phyloP scores from a whole-genome alignment of 148 eudicot species.

The Drosera capensis region DNA sequence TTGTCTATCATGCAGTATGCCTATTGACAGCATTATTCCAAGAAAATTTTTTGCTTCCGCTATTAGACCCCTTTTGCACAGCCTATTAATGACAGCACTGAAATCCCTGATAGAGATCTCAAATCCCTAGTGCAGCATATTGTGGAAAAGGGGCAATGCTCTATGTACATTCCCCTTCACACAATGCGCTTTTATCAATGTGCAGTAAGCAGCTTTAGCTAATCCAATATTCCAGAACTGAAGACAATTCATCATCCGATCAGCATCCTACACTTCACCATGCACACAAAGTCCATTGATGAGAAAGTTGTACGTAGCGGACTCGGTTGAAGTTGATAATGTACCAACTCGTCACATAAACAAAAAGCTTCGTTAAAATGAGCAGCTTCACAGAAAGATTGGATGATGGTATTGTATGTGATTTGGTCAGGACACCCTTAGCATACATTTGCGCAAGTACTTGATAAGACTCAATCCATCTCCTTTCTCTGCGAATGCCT shows the following conservation, averaged over 20 bases:
- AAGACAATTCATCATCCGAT: constrained; percentile 31
- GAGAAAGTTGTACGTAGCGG: constrained; percentile 57
- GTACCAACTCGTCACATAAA: constrained; percentile 41
- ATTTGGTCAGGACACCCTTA: constrained; percentile 53
- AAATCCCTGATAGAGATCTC: constrained; percentile 52
- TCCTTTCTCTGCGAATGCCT: constrained; percentile 39
- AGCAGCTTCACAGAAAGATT: constrained; percentile 38
- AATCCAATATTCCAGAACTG: constrained; percentile 25
- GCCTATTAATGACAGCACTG: constrained; percentile 60
- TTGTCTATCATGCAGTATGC: constrained; percentile 35
- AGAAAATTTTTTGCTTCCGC: constrained; percentile 45
- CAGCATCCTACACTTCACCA: constrained; percentile 44
- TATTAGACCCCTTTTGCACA: constrained; percentile 53
- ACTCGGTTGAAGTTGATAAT: constrained; percentile 35
- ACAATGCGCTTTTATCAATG: constrained; percentile 75
- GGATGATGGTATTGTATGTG: constrained; percentile 61
- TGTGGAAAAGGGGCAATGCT: constrained; percentile 34
- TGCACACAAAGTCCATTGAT: constrained; percentile 52
- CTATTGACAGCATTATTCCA: constrained; percentile 37
- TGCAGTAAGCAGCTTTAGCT: constrained; percentile 52
- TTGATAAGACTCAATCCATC: constrained; percentile 29
- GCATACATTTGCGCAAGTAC: constrained; percentile 33
- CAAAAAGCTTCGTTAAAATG: constrained; percentile 29
- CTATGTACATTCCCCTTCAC: constrained; percentile 48
- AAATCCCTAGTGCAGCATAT: constrained; percentile 54